Base-by-base conservation (phyloP, 23 red algal species). In the Chondrus crispus region DNA sequence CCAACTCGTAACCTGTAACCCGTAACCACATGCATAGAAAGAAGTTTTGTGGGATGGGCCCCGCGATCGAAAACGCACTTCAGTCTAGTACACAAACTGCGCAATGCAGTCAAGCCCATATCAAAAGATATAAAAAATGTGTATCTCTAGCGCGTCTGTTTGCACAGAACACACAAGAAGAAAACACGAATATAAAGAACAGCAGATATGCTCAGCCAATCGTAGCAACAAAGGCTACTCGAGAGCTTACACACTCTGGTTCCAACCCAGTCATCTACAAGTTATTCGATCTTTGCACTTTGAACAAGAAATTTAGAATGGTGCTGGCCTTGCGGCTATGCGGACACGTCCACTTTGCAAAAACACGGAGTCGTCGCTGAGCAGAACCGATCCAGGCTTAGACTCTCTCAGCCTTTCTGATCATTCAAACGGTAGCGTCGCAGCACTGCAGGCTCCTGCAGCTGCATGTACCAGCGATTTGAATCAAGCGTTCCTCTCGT, bases 371-470 rank as follows among this genome's bases (percentile, higher is more conserved):
- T 81, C 49, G 20, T 81, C 76, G 76, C 46, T 81, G 46, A 49
- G 28, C 76, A 81, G 76, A 52, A 81, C 43, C 50, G 46, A 83
- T 83, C 79, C 79, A 83, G 79, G 79, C 79, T 64, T 62, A 83
- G 79, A 83, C 79, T 62, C 79, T 83, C 79, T 83, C 53, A 83
- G 53, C 79, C 79, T 83, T 83, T 64, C 79, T 83, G 58, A 83
- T 83, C 52, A 58, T 83, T 83, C 79, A 83, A 32, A 83, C 39
- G 79, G 79, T 41, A 83, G 81, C 43, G 40, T 81, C 43, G 76
- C 76, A 53, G 76, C 76, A 81, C 5, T 81, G 76, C 44, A 54
- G 76, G 76, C 22, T 81, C 76, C 43, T 54, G 76, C 81, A 85
- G 58, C 81, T 85, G 81, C 26, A 85, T 85, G 55, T 64, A 33